A percentile compares a stretch with the other conserved stretches of the same genome.
These are phyloP conservation scores for Calonectria ilicicola DNA, from an alignment of 2,329 filamentous ascomycete species.

Conservation along the genomic window DNA sequence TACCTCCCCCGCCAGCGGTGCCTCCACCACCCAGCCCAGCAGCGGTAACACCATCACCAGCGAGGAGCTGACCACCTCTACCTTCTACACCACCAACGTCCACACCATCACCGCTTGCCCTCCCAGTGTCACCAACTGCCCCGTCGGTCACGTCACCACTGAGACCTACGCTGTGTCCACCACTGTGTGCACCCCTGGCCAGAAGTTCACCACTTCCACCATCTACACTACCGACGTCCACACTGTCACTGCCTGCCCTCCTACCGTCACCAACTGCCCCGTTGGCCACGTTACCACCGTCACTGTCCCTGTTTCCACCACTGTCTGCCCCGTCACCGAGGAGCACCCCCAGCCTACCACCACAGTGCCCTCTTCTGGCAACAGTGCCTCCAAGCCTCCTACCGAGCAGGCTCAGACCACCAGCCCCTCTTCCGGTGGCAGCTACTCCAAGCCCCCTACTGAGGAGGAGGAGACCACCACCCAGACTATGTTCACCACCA, in stretches of 20 bases:
- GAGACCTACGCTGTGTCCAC: constrained; percentile 43
- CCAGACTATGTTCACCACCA: constrained; percentile 41
- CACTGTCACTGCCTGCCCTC: constrained; percentile 36
- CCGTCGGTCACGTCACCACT: constrained; percentile 12
- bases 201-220: constrained; percentile 35
- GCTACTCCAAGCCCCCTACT: constrained; percentile 2
- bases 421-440: constrained; percentile 55
- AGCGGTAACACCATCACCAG: constrained; percentile 16
- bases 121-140: constrained; percentile 34
- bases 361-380: constrained; percentile 36
- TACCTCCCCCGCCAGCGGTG: constrained; percentile 11
- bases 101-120: constrained; percentile 47
- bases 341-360: constrained; percentile 35
- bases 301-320: constrained; percentile 52
- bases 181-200: constrained; percentile 35
- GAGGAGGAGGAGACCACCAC: constrained; percentile 24
- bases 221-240: constrained; percentile 36
- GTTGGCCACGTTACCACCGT: constrained; percentile 43
- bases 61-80: constrained; percentile 45
- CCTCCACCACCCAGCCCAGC: neutral
- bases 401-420: constrained; percentile 46
- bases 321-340: constrained; percentile 55
- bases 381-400: constrained; percentile 29
- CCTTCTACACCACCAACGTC: constrained; percentile 44
- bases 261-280: constrained; percentile 40